Base-by-base conservation (phyloP, 2,329 filamentous ascomycete genomes). In the Stagonosporopsis tanaceti region DNA sequence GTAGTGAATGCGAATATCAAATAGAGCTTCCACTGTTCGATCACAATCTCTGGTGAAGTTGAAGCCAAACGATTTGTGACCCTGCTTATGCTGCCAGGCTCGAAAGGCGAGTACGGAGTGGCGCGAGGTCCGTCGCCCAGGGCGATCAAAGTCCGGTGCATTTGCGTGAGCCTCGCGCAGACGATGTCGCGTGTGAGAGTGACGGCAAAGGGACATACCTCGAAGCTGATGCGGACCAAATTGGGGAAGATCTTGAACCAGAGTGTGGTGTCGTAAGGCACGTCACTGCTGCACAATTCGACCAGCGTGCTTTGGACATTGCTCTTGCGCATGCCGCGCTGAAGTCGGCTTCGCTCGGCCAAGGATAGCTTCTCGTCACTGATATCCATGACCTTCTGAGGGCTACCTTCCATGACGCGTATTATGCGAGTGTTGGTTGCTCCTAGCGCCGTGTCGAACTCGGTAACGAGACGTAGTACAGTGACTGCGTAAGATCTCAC, bases 221-320 rank as follows among this genome's bases (percentile, higher is more conserved):
- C 92, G 70, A 92, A 96, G 57, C 93, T 92, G 64, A 96, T 89
- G 11, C 92, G 87, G 54, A 99, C 91, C 30, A 99, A 84, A 69
- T 97, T 98, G 3, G 95, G 96, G 69, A 99, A 99, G 17, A 98
- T 89, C 72, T 98, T 99, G 79, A 95, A 96, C 95, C 95, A 99
- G 12, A 99, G 80, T 0, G 93, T 96, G 2, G 92, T 89, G 73
- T 99, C 95, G 69, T 98, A 97, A 0, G 93, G 92, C 25, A 95
- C 88, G 66, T 98, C 95, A 77, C 95, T 98, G 66, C 92, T 94
- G 77, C 95, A 98, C 24, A 99, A 85, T 73, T 98, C 94, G 32
- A 98, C 90, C 17, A 99, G 80, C 2, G 92, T 94, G 61, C 92
- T 93, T 67, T 93, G 89, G 42, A 89, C 88, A 66, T 92, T 92